phyloP scores from a whole-genome alignment of 2,329 filamentous ascomycete genomes.

The Aspergillus ruber region DNA sequence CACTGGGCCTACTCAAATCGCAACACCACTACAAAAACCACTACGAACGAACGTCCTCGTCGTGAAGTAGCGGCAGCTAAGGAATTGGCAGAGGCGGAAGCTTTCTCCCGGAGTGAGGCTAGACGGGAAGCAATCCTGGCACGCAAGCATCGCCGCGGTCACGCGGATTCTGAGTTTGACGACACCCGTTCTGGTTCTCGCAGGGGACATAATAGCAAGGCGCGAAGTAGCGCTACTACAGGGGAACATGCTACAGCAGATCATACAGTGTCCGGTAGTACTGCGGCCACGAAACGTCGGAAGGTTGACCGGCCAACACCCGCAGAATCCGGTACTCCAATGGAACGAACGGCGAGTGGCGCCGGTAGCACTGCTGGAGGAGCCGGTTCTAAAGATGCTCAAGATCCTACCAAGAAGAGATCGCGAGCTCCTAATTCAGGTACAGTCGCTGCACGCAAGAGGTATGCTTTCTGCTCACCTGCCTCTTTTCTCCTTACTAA shows the following conservation, averaged over 20 bases:
- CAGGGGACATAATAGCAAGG: slow-evolving; percentile 56
- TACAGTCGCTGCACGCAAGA: slow-evolving; percentile 60
- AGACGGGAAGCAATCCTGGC: slow-evolving; percentile 74
- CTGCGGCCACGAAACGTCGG: slow-evolving; percentile 57
- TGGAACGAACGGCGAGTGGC: slow-evolving; percentile 37
- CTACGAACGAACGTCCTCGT: slow-evolving; percentile 63
- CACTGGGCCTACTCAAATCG: slow-evolving; percentile 96
- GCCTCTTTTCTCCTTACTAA: not conserved
- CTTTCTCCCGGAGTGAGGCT: slow-evolving; percentile 74
- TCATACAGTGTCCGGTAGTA: slow-evolving; percentile 17
- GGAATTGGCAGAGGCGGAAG: slow-evolving; percentile 67
- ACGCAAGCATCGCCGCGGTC: slow-evolving; percentile 66
- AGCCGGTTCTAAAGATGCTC: slow-evolving; percentile 49
- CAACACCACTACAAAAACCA: slow-evolving; percentile 47
- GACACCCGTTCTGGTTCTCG: slow-evolving; percentile 45
- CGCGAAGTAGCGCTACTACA: slow-evolving; percentile 26
- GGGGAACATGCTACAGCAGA: not conserved
- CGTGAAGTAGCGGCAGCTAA: slow-evolving; percentile 69
- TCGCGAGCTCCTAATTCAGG: slow-evolving; percentile 65
- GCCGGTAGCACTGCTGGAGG: slow-evolving; percentile 26
- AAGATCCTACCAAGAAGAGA: slow-evolving; percentile 64
- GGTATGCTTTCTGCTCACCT: slow-evolving; percentile 47
- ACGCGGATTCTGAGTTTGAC: slow-evolving; percentile 73
- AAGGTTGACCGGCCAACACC: slow-evolving; percentile 64
- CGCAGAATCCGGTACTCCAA: slow-evolving; percentile 26